These are phyloP conservation scores for Prototheca wickerhamii DNA, from an alignment of 163 green algal species.

Conservation along the genomic window DNA sequence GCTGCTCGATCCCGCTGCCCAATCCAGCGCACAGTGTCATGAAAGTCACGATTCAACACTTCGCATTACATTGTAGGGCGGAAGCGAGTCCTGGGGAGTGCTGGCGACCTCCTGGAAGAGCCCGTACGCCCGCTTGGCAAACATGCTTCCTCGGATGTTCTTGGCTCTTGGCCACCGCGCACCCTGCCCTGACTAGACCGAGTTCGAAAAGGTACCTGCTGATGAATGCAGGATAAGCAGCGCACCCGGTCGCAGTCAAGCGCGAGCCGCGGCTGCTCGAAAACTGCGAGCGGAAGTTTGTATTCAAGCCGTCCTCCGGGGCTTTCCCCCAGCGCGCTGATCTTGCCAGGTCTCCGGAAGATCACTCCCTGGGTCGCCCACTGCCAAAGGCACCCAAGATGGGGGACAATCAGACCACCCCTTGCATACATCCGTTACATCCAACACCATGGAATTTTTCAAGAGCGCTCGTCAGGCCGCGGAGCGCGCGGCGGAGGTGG, in stretches of 20 bases:
- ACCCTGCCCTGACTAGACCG: too few species aligned
- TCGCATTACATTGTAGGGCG: slow-evolving; percentile 40
- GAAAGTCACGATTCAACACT: neutral
- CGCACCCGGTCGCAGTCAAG: too few species aligned
- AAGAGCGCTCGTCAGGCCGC: slow-evolving; percentile 11
- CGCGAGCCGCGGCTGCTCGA: too few species aligned
- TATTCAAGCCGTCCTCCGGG: neutral
- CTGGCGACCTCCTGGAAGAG: slow-evolving; percentile 32
- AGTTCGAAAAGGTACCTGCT: too few species aligned
- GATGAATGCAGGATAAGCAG: too few species aligned
- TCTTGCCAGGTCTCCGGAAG: too few species aligned
- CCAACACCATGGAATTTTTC: slow-evolving; percentile 22
- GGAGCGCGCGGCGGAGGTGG: slow-evolving; percentile 5
- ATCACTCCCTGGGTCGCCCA: too few species aligned
- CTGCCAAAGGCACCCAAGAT: too few species aligned
- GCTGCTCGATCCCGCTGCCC: neutral
- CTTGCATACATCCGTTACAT: too few species aligned
- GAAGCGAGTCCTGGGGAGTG: slow-evolving; percentile 25
- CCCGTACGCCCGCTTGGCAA: slow-evolving; percentile 30
- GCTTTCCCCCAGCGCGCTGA: too few species aligned
- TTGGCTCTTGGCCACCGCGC: too few species aligned
- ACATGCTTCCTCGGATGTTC: slow-evolving; percentile 26
- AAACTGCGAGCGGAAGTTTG: neutral
- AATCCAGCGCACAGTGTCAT: neutral
- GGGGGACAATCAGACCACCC: too few species aligned